Base-by-base conservation (phyloP, 257 asterid species). In the Gentiana dahurica region DNA sequence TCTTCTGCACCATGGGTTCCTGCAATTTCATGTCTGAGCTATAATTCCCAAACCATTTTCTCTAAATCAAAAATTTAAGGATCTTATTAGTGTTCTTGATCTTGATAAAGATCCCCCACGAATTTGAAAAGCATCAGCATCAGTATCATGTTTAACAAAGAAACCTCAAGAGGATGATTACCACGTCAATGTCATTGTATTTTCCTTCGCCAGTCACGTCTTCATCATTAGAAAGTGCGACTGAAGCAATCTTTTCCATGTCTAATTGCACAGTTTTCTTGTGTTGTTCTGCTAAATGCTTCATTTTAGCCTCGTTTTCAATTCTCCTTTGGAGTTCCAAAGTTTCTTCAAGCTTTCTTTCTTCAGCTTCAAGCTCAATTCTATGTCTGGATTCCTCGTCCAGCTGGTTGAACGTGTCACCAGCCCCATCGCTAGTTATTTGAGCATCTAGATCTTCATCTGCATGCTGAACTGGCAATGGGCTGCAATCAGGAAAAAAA, bases 311-410 rank as follows among this genome's bases (percentile, higher is more conserved):
- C 72, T 92, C 99, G 63, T 92, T 81, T 79, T 92, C 99, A 49
- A 92, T 80, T 41, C 83, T 84, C 61, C 99, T 81, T 77, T 92
- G 99, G 75, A 81, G 85, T 64, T 88, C 97, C 81, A 92, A 68
- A 63, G 95, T 85, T 81, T 88, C 99, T 80, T 88, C 95, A 67
- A 92, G 97, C 83, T 88, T 83, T 74, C 95, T 88, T 73, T 88
- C 99, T 73, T 92, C 97, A 2, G 95, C 95, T 80, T 92, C 97
- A 61, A 88, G 94, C 66, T 92, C 99, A 71, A 85, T 74, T 67
- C 62, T 77, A 49, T 71, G 94, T 64, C 76, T 80, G 68, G 73
- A 69, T 67, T 88, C 98, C 69, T 81, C 94, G 65, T 83, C 86
- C 67, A 73, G 79, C 48, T 72, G 71, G 51, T 57, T 75, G 51